phyloP scores from a whole-genome alignment of 2,329 filamentous ascomycete species.

The Alternaria gaisen region DNA sequence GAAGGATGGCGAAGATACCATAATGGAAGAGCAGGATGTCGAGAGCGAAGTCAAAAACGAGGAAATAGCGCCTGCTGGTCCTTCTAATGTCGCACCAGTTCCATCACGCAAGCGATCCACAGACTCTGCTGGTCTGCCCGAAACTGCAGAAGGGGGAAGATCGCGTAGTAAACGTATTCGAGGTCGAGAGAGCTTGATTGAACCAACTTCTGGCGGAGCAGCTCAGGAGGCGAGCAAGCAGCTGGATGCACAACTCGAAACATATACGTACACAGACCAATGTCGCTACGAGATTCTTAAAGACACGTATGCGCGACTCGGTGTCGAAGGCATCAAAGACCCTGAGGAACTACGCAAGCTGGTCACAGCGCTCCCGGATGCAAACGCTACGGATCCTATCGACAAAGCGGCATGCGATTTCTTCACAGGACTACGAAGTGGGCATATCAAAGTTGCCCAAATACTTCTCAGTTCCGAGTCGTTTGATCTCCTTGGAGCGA shows the following conservation, averaged over 20 bases:
- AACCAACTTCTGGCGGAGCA: constrained; percentile 56
- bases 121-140: constrained; percentile 66
- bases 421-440: constrained; percentile 48
- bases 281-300: constrained; percentile 65
- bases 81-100: constrained; percentile 47
- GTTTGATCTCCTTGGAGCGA: constrained; percentile 59
- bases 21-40: constrained; percentile 32
- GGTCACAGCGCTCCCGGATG: constrained; percentile 28
- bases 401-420: constrained; percentile 56
- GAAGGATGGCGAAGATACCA: constrained; percentile 26
- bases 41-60: constrained; percentile 24
- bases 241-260: constrained; percentile 63
- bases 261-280: constrained; percentile 64
- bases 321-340: constrained; percentile 57
- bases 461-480: constrained; percentile 60
- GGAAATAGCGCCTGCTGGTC: constrained; percentile 21
- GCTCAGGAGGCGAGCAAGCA: constrained; percentile 63
- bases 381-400: constrained; percentile 24
- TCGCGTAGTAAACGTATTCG: constrained; percentile 68
- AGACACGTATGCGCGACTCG: constrained; percentile 62
- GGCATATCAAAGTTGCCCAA: constrained; percentile 54
- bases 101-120: constrained; percentile 67
- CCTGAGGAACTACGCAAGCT: constrained; percentile 50
- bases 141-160: constrained; percentile 64
- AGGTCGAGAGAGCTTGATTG: constrained; percentile 65